Conservation (phyloP, 768 basidiomycete species). For the Amylocystis lapponica region DNA sequence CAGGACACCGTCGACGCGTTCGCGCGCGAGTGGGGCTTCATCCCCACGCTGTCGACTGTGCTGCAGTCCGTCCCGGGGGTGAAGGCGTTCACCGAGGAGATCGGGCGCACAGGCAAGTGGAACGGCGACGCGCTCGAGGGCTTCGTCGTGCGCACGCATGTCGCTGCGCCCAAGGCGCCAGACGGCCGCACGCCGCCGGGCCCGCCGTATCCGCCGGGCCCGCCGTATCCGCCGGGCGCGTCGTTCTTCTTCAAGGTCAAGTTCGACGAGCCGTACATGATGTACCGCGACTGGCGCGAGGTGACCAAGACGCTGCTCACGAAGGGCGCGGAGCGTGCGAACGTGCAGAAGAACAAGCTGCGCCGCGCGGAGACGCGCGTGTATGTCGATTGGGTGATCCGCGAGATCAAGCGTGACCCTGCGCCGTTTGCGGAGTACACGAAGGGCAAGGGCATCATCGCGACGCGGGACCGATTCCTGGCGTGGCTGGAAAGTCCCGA, state of each 20-base stretch:
- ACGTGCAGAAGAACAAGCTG: conserved; percentile 61
- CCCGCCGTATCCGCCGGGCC: conserved; percentile 64
- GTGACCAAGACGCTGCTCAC: conserved; percentile 74
- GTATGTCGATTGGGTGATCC: conserved; percentile 81
- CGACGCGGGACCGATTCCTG: conserved; percentile 74
- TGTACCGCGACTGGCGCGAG: conserved; percentile 98
- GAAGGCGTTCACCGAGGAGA: conserved; percentile 60
- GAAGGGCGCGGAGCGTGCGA: conserved; percentile 27
- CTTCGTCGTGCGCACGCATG: conserved; percentile 83
- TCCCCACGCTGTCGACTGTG: conserved; percentile 59
- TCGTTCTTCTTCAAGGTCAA: conserved; percentile 99
- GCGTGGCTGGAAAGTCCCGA: conserved; percentile 52
- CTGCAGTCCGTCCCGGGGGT: conserved; percentile 64
- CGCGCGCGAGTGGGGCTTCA: conserved; percentile 89
- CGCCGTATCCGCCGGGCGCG: conserved; percentile 72
- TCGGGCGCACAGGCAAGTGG: conserved; percentile 70
- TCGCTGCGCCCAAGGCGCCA: conserved; percentile 39
- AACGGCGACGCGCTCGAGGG: conserved; percentile 84
- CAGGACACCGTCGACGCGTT: conserved; percentile 67
- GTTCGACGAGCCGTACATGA: conserved; percentile 98
- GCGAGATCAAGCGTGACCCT: conserved; percentile 62
- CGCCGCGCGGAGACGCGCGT: conserved; percentile 68
- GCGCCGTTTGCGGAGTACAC: conserved; percentile 54
- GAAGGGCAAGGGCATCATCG: conserved; percentile 81
- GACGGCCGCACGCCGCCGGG: conserved; percentile 21